These are phyloP conservation scores for Rhizopus sp. DNA, from an alignment of 371 early-diverging fungal species.

Conservation along the genomic window DNA sequence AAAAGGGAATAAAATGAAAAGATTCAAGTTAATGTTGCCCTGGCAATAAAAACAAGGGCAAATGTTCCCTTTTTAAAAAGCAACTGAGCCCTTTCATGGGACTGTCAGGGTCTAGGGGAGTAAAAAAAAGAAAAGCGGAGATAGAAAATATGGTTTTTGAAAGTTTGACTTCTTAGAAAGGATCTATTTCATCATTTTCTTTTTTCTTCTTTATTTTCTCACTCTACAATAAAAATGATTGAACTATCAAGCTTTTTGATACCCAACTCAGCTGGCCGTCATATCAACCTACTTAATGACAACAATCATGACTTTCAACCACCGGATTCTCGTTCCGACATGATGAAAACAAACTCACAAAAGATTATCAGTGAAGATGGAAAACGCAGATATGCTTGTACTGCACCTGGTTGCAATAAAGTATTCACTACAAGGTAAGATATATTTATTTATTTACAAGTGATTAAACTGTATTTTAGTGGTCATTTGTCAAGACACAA, in stretches of 20 bases:
- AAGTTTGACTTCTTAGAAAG: too few relatives aligned
- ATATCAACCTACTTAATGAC: constrained; percentile 29
- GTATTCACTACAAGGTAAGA: constrained; percentile 55
- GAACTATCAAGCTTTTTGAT: constrained; percentile 11
- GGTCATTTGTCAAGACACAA: constrained; percentile 85
- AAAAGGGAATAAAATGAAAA: too few relatives aligned
- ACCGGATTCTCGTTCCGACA: background rate
- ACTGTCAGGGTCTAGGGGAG: too few relatives aligned
- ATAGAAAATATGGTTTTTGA: too few relatives aligned
- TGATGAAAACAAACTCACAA: background rate
- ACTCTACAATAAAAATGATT: too few relatives aligned
- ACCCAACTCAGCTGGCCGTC: constrained; percentile 29
- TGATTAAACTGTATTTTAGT: constrained; percentile 29
- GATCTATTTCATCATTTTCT: too few relatives aligned
- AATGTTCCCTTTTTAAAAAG: too few relatives aligned
- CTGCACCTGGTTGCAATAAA: constrained; percentile 48
- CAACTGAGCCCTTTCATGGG: too few relatives aligned
- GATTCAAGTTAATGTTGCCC: too few relatives aligned
- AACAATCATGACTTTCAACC: background rate
- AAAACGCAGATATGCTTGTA: constrained; percentile 52
- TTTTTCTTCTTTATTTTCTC: too few relatives aligned
- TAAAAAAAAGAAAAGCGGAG: too few relatives aligned
- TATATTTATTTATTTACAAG: background rate
- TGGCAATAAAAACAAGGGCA: too few relatives aligned
- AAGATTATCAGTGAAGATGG: background rate